phyloP scores from a whole-genome alignment of 1,139 yeast species.

The Blastobotrys indianensis region DNA sequence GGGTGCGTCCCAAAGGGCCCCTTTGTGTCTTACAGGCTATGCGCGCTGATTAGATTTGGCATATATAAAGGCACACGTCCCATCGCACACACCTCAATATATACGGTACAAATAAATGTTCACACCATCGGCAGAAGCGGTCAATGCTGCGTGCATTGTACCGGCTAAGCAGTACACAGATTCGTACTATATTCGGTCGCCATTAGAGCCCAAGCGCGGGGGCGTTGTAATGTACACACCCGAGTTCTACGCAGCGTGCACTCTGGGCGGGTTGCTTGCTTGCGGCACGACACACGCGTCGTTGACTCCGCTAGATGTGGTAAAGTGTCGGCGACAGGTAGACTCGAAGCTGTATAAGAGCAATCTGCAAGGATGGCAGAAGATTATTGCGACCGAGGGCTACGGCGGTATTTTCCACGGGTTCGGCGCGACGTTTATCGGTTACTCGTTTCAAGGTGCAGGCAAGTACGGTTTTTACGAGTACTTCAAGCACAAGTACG shows the following conservation, averaged over 20 bases:
- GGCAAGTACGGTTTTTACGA: conserved; percentile 96
- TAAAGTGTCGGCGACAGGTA: conserved; percentile 89
- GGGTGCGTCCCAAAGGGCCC: too few species aligned
- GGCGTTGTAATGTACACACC: conserved; percentile 52
- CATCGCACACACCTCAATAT: too few species aligned
- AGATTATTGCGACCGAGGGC: conserved; percentile 69
- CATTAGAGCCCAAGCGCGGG: conserved; percentile 19
- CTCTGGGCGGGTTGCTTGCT: conserved; percentile 79
- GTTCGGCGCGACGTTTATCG: conserved; percentile 82
- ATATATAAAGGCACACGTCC: too few species aligned
- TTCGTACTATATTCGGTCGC: too few species aligned
- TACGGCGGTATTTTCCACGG: conserved; percentile 72
- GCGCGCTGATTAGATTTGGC: too few species aligned
- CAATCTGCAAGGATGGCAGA: conserved; percentile 70
- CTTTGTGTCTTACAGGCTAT: too few species aligned
- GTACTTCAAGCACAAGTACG: conserved; percentile 71
- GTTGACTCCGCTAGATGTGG: conserved; percentile 87
- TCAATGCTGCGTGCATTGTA: too few species aligned
- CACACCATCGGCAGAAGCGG: too few species aligned
- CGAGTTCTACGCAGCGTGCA: conserved; percentile 77
- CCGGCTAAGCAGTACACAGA: too few species aligned
- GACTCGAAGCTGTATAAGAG: conserved; percentile 64
- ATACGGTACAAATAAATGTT: too few species aligned
- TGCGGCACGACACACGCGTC: conserved; percentile 96
- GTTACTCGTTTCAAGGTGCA: conserved; percentile 92